Evolutionary conservation across 2,329 filamentous ascomycete species (phyloP).

Genomic region (Stagonosporopsis chrysanthemi): DNA sequence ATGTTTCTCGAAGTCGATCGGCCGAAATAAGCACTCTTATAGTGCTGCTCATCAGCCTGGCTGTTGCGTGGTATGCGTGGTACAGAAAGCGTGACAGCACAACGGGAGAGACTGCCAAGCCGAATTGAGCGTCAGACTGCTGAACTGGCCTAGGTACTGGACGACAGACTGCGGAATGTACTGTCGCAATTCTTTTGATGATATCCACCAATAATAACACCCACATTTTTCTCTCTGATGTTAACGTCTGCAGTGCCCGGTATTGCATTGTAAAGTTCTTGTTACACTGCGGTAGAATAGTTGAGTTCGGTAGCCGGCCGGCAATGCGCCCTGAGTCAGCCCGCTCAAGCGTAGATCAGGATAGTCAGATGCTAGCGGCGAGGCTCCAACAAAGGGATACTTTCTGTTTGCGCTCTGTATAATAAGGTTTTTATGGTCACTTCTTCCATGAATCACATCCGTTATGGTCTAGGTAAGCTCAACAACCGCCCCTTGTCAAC

Average conservation of each 20-base stretch:
- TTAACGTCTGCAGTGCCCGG: background rate
- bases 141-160: too few relatives aligned
- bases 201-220: background rate
- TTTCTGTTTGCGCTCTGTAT: too few relatives aligned
- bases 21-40: conserved; percentile 31
- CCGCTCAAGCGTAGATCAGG: too few relatives aligned
- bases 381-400: too few relatives aligned
- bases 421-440: too few relatives aligned
- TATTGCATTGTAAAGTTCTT: background rate
- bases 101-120: background rate
- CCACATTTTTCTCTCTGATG: background rate
- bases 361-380: too few relatives aligned
- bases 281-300: background rate
- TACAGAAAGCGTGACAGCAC: conserved; percentile 24
- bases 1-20: conserved; percentile 2
- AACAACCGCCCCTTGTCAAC: background rate
- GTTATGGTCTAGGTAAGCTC: background rate
- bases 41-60: conserved; percentile 34
- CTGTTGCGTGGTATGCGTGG: conserved; percentile 38
- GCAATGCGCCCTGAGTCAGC: too few relatives aligned
- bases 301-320: background rate
- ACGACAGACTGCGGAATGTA: background rate
- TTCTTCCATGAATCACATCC: background rate
- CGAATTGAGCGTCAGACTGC: background rate
- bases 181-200: background rate